Evolutionary conservation across 2,329 filamentous ascomycete species (phyloP).

Genomic region (Taxawa tesnikishii): DNA sequence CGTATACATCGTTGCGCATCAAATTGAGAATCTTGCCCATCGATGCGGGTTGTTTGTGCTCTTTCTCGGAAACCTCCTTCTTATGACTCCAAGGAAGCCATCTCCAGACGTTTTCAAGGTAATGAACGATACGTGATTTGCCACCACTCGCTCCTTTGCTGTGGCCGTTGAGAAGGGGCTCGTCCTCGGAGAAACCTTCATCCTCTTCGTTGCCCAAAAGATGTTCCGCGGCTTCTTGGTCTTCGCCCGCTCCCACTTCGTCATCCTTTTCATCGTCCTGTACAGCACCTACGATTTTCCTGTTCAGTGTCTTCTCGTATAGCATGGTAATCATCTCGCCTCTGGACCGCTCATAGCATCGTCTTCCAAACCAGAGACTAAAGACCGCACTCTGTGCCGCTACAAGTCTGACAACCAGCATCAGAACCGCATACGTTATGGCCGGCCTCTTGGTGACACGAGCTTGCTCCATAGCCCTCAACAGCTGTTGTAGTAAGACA

Average conservation of each 20-base stretch:
- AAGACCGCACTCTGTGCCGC: constrained; percentile 56
- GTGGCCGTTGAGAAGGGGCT: constrained; percentile 8
- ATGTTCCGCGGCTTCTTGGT: not conserved
- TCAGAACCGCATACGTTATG: constrained; percentile 52
- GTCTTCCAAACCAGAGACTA: constrained; percentile 68
- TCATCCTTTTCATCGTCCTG: not conserved
- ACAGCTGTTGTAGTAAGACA: constrained; percentile 58
- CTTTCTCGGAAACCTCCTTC: too few relatives aligned
- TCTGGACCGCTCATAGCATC: constrained; percentile 70
- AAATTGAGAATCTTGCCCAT: constrained; percentile 87
- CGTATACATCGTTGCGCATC: constrained; percentile 45
- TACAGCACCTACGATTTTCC: constrained; percentile 41
- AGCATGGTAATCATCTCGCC: constrained; percentile 81
- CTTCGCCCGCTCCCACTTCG: not conserved
- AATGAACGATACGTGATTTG: not conserved
- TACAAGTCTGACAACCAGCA: constrained; percentile 47
- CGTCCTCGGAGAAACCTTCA: constrained; percentile 1
- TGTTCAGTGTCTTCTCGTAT: constrained; percentile 62
- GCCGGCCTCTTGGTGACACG: constrained; percentile 41
- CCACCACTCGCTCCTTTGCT: constrained; percentile 12
- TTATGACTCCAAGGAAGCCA: too few relatives aligned
- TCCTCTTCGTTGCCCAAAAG: too few relatives aligned
- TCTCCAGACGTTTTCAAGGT: too few relatives aligned
- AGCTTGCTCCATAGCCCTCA: constrained; percentile 51
- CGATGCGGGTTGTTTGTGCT: constrained; percentile 50